Conservation (phyloP, 208 protist genomes). For the Naegleria fowleri region DNA sequence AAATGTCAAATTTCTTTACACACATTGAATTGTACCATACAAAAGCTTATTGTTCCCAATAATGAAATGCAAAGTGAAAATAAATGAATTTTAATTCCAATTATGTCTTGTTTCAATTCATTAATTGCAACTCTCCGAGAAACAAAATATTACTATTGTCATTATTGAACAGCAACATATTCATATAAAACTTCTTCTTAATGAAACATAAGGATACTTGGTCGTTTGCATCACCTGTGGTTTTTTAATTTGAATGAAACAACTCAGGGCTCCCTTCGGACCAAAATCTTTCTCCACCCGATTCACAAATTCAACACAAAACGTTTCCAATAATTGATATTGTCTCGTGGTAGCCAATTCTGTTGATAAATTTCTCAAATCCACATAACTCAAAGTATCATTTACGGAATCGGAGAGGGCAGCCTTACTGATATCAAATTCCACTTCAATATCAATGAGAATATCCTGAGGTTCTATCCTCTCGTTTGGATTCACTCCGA, state of each 20-base stretch:
- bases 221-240: not conserved
- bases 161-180: too few species aligned
- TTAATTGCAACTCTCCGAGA: too few species aligned
- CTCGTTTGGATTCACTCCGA: not conserved
- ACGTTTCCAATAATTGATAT: conserved; percentile 12
- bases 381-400: not conserved
- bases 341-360: not conserved
- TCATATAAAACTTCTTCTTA: not conserved
- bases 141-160: too few species aligned
- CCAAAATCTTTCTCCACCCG: not conserved
- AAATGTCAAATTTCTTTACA: too few species aligned
- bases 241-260: not conserved
- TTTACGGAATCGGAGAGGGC: not conserved
- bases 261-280: not conserved
- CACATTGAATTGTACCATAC: too few species aligned
- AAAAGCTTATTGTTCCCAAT: too few species aligned
- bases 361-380: not conserved
- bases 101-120: too few species aligned
- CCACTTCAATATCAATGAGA: not conserved
- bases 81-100: too few species aligned
- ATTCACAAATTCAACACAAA: not conserved
- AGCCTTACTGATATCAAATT: not conserved
- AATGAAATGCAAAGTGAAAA: too few species aligned
- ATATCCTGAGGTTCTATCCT: not conserved
- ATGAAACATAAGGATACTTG: not conserved